phyloP scores from a whole-genome alignment of 495 filamentous ascomycete species.

The Barbatosphaeria neglecta region DNA sequence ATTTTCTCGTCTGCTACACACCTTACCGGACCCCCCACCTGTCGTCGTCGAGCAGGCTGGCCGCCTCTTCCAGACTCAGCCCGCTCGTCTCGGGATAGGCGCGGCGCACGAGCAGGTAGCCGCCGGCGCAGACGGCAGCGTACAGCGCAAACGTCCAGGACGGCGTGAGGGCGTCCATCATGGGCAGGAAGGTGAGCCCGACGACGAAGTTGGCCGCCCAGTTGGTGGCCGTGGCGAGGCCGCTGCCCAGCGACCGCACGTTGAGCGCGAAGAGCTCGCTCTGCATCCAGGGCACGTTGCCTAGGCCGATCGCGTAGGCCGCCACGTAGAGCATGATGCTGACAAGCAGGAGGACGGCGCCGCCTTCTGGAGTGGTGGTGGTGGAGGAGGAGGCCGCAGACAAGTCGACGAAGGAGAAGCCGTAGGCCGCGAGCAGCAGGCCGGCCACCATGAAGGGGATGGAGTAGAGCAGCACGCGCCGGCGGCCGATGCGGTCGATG shows the following conservation, averaged over 20 bases:
- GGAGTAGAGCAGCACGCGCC: slow-evolving; percentile 72
- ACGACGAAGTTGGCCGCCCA: slow-evolving; percentile 86
- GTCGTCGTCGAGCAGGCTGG: slow-evolving; percentile 55
- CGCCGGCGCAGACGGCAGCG: slow-evolving; percentile 52
- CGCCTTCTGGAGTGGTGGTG: slow-evolving; percentile 9
- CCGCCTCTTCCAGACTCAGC: slow-evolving; percentile 70
- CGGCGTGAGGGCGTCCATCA: slow-evolving; percentile 70
- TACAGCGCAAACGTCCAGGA: slow-evolving; percentile 73
- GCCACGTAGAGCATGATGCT: slow-evolving; percentile 76
- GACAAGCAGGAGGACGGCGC: slow-evolving; percentile 47
- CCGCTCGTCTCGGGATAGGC: slow-evolving; percentile 84
- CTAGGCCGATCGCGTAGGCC: slow-evolving; percentile 76
- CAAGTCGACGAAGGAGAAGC: slow-evolving; percentile 51
- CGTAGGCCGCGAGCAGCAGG: slow-evolving; percentile 51
- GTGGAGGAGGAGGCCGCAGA: slow-evolving; percentile 12
- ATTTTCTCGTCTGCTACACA: neutral
- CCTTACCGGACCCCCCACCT: slow-evolving; percentile 54
- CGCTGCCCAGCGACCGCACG: slow-evolving; percentile 71
- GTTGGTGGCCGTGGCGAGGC: slow-evolving; percentile 75
- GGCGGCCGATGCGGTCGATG: slow-evolving; percentile 73
- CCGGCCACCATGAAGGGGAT: slow-evolving; percentile 73
- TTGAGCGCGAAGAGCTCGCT: slow-evolving; percentile 79
- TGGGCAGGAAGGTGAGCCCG: slow-evolving; percentile 72
- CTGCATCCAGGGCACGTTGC: slow-evolving; percentile 90
- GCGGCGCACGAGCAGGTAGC: slow-evolving; percentile 53